Conservation (phyloP, 2,329 filamentous ascomycete species). For the Aspergillus sp. region DNA sequence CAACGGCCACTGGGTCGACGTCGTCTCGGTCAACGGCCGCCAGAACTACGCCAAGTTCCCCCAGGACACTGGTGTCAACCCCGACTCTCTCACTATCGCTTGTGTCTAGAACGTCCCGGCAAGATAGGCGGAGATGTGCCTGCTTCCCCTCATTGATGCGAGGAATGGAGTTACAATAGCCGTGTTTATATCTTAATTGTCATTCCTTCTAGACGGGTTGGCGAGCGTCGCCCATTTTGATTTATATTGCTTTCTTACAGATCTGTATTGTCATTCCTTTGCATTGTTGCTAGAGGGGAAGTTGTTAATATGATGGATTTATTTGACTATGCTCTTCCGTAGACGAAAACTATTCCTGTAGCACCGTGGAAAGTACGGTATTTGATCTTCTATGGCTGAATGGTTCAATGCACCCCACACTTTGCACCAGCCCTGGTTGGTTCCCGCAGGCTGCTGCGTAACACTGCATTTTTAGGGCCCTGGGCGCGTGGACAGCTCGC, state of each 20-base stretch:
- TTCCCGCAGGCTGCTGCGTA: no score
- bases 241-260: not conserved
- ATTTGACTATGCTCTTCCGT: no score
- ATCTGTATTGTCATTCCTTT: not conserved
- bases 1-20: not conserved
- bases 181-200: not conserved
- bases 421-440: no score
- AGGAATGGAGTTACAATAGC: not conserved
- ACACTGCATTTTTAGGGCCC: no score
- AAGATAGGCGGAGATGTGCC: not conserved
- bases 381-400: no score
- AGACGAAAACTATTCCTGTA: no score
- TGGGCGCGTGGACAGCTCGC: no score
- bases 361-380: no score
- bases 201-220: not conserved
- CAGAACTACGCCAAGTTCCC: conserved; percentile 1
- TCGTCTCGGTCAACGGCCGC: not conserved
- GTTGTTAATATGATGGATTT: not conserved
- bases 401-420: no score
- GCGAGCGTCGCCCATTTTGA: not conserved
- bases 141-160: no score
- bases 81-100: not conserved
- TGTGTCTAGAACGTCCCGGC: not conserved
- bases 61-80: not conserved
- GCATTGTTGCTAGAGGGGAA: not conserved